Base-by-base conservation (phyloP, 2,329 filamentous ascomycete species). In the Aspergillus sp. region DNA sequence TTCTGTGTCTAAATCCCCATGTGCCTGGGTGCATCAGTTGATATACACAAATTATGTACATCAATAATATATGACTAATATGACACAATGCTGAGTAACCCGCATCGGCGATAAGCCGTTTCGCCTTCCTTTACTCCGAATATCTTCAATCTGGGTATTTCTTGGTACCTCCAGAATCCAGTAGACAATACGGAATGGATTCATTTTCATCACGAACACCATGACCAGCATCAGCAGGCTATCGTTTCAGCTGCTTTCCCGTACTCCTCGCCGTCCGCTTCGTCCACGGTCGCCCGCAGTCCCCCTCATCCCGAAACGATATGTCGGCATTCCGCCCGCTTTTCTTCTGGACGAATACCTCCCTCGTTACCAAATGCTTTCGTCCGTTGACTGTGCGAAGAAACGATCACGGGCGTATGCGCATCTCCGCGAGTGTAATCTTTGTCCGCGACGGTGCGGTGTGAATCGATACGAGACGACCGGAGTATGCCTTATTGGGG, bases 391-490 rank as follows among this genome's bases (percentile, higher is more conserved):
- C 45, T 82, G 80, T 3, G 76, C 85, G 1, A 82, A 81, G 69
- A 94, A 94, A 63, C 80, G 85, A 7, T 83, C 82, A 1, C 69
- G 72, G 19, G 86, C 87, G 1, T 88, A 90, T 58, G 80, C 81
- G 1, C 86, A 94, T 61, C 72, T 94, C 29, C 72, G 77, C 8
- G 81, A 88, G 47, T 94, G 86, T 69, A 94, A 93, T 57, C 74
- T 94, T 5, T 94, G 87, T 57, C 87, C 88, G 2, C 76, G 86
- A 8, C 70, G 80, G 41, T 93, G 88, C 64, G 81, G 82, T 45
- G 85, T 91, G 32, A 89, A 94, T 63, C 80, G 87, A n/a, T 88
- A 82, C 58, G 80, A 90, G 66, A 83, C 76, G 54, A 87, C 85
- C 1, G 88, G 87, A 9, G 77, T 85, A 59, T 94, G 87, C 61